A percentile compares a stretch with the other conserved stretches of the same genome.
Conservation (phyloP, 768 basidiomycete species). For the Russula earlei region DNA sequence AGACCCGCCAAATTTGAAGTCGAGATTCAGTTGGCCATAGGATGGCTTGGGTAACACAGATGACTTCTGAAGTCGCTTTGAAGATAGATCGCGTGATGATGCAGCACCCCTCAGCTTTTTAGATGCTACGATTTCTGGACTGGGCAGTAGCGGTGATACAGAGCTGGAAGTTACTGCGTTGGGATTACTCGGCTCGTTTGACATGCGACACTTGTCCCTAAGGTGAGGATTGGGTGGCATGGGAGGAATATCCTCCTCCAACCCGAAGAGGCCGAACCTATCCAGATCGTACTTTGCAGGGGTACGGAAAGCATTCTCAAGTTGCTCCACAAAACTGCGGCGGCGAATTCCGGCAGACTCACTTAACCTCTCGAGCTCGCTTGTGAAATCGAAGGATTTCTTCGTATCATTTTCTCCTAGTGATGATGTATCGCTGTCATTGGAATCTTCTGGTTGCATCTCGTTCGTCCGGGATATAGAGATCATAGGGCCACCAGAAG, state of each 20-base stretch:
- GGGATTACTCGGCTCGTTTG: slow-evolving; percentile 12
- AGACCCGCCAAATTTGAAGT: slow-evolving; percentile 68
- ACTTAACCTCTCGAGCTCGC: slow-evolving; percentile 59
- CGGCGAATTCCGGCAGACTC: slow-evolving; percentile 62
- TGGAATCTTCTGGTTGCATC: slow-evolving; percentile 32
- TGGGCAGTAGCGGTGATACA: slow-evolving; percentile 10
- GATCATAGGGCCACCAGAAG: slow-evolving; percentile 32
- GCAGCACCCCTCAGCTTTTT: background rate
- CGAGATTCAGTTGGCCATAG: slow-evolving; percentile 56
- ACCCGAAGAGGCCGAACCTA: slow-evolving; percentile 31
- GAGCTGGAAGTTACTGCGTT: background rate
- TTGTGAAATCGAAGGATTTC: slow-evolving; percentile 79
- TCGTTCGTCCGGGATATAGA: slow-evolving; percentile 39
- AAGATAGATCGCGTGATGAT: background rate
- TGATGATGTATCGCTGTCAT: slow-evolving; percentile 32
- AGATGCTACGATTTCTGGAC: slow-evolving; percentile 14
- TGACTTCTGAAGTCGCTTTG: slow-evolving; percentile 14
- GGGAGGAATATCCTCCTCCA: slow-evolving; percentile 36
- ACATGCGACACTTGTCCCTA: slow-evolving; percentile 5
- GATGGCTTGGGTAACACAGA: slow-evolving; percentile 36
- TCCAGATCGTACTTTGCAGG: slow-evolving; percentile 59
- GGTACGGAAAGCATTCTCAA: slow-evolving; percentile 72
- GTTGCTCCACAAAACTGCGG: slow-evolving; percentile 68
- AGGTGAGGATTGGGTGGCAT: slow-evolving; percentile 41
- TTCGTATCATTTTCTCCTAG: slow-evolving; percentile 58